Evolutionary conservation across 129 eudicot genomes (phyloP), one percentile per base, ranked within the genome.

Genomic region (Erigeron canadensis): DNA sequence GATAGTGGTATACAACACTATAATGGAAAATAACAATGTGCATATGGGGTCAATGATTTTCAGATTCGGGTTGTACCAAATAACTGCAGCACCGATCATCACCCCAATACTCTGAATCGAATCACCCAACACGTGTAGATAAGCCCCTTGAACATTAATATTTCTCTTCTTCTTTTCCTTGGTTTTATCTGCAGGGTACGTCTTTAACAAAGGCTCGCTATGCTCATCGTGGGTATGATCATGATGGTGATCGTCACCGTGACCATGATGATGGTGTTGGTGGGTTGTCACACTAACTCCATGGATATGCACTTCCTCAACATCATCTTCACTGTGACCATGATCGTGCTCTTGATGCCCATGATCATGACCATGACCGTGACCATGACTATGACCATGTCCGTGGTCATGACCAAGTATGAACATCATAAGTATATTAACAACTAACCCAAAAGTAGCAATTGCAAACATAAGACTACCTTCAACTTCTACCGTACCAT

Each of bases 111-210:
- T 86, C 22, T 86, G 91, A 44, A 86, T 75, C 13, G 73, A 86
- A 71, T 86, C 91, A 19, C 91, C 91, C 15, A 86, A 75, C 6
- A 83, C 91, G 28, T 86, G 91, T 51, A 86, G 88, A 73, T 83
- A 84, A 10, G 88, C 91, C 12, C 91, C 84, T 74, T 86, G 91
- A 28, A 86, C 84, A 15, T 86, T 86, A 59, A 86, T 71, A 37
- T 84, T 80, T 8, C 84, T 38, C 70, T 41, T 88, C 70, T 72
- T 72, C 15, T 63, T 42, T 28, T 54, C 45, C 21, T 73, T 81
- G 19, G 54, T 67, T 59, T 67, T 76, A 13, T 55, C 69, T 38
- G 63, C 69, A 15, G 83, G 41, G 45, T 28, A 62, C 10, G 61
- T 76, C 45, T 50, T 73, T 7, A 88, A 63, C 60, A 88, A 37